These are phyloP conservation scores for Aspergillus ruber DNA, from an alignment of 2,329 filamentous ascomycete species.

Conservation along the genomic window DNA sequence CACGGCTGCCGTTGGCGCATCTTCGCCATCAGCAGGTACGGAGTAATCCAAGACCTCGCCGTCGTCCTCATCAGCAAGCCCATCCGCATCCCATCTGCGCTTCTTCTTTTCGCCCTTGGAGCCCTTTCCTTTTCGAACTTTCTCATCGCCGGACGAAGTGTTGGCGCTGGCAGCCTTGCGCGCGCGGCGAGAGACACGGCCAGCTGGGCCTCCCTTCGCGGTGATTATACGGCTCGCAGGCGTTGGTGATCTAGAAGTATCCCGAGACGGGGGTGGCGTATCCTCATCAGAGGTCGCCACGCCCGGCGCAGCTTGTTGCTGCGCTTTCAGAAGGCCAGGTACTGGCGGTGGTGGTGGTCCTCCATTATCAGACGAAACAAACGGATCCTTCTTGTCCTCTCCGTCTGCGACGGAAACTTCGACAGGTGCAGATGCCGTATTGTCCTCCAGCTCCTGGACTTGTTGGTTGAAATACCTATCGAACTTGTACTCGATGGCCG, in stretches of 20 bases:
- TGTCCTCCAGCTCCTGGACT: slow-evolving; percentile 62
- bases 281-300: slow-evolving; percentile 56
- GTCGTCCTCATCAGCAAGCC: slow-evolving; percentile 74
- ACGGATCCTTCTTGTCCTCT: slow-evolving; percentile 44
- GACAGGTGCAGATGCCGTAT: slow-evolving; percentile 35
- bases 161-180: slow-evolving; percentile 57
- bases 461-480: slow-evolving; percentile 94
- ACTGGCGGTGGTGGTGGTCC: slow-evolving; percentile 46
- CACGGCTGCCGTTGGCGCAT: slow-evolving; percentile 51
- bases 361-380: slow-evolving; percentile 44
- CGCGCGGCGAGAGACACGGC: slow-evolving; percentile 72
- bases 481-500: slow-evolving; percentile 75
- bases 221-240: slow-evolving; percentile 65
- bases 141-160: slow-evolving; percentile 77
- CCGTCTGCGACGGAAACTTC: slow-evolving; percentile 36
- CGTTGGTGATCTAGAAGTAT: slow-evolving; percentile 72
- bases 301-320: slow-evolving; percentile 38
- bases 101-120: slow-evolving; percentile 66
- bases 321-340: slow-evolving; percentile 43
- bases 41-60: slow-evolving; percentile 87
- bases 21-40: slow-evolving; percentile 52
- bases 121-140: slow-evolving; percentile 52
- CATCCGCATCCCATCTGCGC: slow-evolving; percentile 87
- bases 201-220: slow-evolving; percentile 66
- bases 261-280: slow-evolving; percentile 64